Conservation (phyloP, 495 filamentous ascomycete species). For the Collariella sp. region DNA sequence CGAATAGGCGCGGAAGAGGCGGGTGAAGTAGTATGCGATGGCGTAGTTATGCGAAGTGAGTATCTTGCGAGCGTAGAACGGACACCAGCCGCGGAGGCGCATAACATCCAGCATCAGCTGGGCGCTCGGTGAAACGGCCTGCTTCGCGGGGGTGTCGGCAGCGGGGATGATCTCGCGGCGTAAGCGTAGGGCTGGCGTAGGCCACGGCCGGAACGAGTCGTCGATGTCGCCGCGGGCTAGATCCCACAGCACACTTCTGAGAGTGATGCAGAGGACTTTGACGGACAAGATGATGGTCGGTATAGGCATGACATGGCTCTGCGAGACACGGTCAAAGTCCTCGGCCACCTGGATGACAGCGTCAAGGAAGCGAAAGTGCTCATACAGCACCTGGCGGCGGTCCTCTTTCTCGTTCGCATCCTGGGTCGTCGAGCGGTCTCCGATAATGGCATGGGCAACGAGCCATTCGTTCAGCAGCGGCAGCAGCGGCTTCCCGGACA, state of each 20-base stretch:
- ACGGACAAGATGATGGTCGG: slow-evolving; percentile 20
- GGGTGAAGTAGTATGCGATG: slow-evolving; percentile 17
- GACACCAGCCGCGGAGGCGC: slow-evolving; percentile 18
- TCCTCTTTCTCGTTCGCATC: not conserved
- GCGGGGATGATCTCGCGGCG: slow-evolving; percentile 9
- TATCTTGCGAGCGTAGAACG: slow-evolving; percentile 14
- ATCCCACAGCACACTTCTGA: slow-evolving; percentile 13
- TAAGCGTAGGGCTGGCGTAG: slow-evolving; percentile 2
- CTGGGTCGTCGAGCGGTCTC: not conserved
- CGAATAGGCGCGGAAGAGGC: slow-evolving; percentile 12
- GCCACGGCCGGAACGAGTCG: slow-evolving; percentile 11
- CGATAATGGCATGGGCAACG: not conserved
- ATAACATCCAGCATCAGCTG: slow-evolving; percentile 19
- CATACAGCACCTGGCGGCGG: slow-evolving; percentile 7
- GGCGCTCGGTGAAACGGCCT: slow-evolving; percentile 9
- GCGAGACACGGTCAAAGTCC: slow-evolving; percentile 21
- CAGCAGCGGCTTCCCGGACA: slow-evolving; percentile 12
- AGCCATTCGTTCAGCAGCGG: slow-evolving; percentile 18
- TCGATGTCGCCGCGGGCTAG: slow-evolving; percentile 11
- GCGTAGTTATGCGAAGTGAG: slow-evolving; percentile 17
- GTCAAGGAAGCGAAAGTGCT: slow-evolving; percentile 16
- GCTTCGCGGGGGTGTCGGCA: slow-evolving; percentile 1
- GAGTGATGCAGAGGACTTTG: slow-evolving; percentile 18
- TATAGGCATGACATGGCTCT: slow-evolving; percentile 16
- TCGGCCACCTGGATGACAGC: slow-evolving; percentile 16